Base-by-base conservation (phyloP, 331 rosid genomes). In the Pyrus hybrid region DNA sequence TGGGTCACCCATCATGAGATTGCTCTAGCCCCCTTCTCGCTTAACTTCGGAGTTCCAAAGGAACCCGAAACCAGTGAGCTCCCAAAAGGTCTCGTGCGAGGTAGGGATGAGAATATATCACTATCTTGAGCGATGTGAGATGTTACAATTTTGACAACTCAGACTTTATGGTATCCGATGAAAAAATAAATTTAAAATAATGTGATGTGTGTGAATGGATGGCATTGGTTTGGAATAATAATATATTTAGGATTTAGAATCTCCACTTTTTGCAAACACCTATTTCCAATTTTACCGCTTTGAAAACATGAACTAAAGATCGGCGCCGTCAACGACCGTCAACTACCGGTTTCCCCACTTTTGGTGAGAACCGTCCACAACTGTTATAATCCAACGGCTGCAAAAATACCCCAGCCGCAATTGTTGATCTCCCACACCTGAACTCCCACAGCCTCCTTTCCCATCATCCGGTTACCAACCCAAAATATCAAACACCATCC, bases 331-430 rank as follows among this genome's bases (percentile, higher is more conserved):
- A 83, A 76, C 79, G 14, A 79, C 76, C 43, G 3, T 72, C 83
- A 83, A 76, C 79, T 18, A 79, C 76, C 43, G 1, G 6, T 56
- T 41, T 14, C 23, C 23, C 63, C 6, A 28, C 63, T 45, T 30
- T 58, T 8, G 22, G 58, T 23, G 43, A 13, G 45, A 79, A 72
- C 67, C 70, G 74, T 6, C 62, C 60, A 2, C 7, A 13, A 18
- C 28, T n/a, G 22, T 30, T 17, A 12, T n/a, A 17, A 79, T 79
- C 70, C 14, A 10, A 68, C 79, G 79, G 83, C 56, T 10, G 32
- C n/a, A 17, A 72, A 18, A 61, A 72, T n/a, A 23, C 8, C 63
- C 9, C 68, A 76, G 84, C 81, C 86, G 86, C 81, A 79, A 76
- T 76, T 51, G 74, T 77, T 76, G 86, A 83, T 58, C 57, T 8